Conservation (phyloP, 1,284 basidiomycete species). For the Ganoderma meredithae region DNA sequence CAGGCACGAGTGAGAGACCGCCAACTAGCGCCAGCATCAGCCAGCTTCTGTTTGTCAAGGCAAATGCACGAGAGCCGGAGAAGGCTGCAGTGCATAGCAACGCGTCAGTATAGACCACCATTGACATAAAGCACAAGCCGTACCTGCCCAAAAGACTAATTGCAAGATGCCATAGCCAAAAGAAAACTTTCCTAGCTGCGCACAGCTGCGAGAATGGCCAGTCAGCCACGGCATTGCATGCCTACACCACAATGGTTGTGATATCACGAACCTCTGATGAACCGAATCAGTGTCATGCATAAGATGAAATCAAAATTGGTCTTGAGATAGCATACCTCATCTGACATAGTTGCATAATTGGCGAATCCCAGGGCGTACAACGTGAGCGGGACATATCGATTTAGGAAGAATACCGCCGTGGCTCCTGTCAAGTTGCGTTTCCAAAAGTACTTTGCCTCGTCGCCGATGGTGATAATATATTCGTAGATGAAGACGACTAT, state of each 20-base stretch:
- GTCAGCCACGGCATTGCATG: too few species aligned
- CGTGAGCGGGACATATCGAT: not conserved
- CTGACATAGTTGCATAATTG: not conserved
- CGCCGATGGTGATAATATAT: slow-evolving; percentile 9
- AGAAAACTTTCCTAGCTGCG: too few species aligned
- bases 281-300: not conserved
- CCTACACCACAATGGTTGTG: too few species aligned
- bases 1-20: slow-evolving; percentile 4
- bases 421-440: not conserved
- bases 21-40: not conserved
- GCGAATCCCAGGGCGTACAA: not conserved
- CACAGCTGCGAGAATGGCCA: too few species aligned
- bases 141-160: too few species aligned
- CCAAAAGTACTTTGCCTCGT: slow-evolving; percentile 13
- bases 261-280: too few species aligned
- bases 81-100: slow-evolving; percentile 1
- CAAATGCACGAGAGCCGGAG: slow-evolving; percentile 15
- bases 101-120: too few species aligned
- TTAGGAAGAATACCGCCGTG: slow-evolving; percentile 2
- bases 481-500: slow-evolving; percentile 15
- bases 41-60: slow-evolving; percentile 11
- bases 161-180: too few species aligned
- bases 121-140: too few species aligned
- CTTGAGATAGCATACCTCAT: not conserved
- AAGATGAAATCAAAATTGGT: not conserved